Evolutionary conservation across 2,329 filamentous ascomycete species (phyloP).

Genomic region (Phaeosphaeriaceae sp.): DNA sequence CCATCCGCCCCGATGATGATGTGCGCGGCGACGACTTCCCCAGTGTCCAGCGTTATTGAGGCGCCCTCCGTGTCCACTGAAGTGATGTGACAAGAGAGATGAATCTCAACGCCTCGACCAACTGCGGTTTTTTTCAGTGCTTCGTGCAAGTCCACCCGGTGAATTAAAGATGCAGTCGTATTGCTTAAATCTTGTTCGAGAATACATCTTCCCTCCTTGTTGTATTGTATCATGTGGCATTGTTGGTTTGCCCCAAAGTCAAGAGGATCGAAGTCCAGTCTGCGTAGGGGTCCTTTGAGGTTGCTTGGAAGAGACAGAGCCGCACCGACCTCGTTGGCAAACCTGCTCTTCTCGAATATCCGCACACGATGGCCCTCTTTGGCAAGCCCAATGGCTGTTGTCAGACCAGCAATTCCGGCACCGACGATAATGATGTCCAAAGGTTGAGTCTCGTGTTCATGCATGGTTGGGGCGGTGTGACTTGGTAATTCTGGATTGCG

Average conservation of each 20-base stretch:
- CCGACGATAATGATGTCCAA: background rate
- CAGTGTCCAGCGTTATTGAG: background rate
- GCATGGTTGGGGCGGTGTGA: background rate
- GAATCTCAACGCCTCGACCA: background rate
- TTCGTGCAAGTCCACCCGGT: background rate
- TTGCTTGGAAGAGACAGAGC: background rate
- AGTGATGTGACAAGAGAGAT: background rate
- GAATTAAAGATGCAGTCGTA: background rate
- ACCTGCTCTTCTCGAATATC: background rate
- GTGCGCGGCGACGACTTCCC: background rate
- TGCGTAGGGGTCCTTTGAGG: background rate
- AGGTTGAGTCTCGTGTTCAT: background rate
- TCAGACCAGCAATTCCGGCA: background rate
- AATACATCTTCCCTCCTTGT: background rate
- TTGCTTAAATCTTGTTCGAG: background rate
- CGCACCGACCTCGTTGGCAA: background rate
- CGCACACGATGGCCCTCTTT: background rate
- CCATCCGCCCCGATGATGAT: background rate
- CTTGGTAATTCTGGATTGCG: no score
- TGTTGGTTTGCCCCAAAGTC: background rate
- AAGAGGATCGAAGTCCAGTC: background rate
- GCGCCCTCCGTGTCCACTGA: background rate
- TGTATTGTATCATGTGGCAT: background rate
- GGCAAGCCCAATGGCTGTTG: background rate
- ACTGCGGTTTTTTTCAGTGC: background rate